phyloP scores from a whole-genome alignment of 441 rosid genomes.

The Erodium moschatum region DNA sequence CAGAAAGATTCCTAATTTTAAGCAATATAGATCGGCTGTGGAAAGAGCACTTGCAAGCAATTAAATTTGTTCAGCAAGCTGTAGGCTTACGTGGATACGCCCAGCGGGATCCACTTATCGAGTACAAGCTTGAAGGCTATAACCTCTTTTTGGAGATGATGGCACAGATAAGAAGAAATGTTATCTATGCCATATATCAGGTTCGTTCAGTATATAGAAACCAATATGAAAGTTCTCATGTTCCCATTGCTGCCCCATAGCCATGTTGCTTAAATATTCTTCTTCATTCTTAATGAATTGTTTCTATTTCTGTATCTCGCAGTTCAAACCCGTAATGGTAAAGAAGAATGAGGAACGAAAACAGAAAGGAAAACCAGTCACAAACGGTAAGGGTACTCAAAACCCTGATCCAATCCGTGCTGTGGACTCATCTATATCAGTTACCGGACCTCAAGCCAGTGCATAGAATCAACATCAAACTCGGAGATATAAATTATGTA shows the following conservation, averaged over 20 bases:
- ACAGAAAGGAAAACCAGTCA: constrained; percentile 35
- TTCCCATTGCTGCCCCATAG: background rate
- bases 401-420: constrained; percentile 37
- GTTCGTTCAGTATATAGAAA: constrained; percentile 23
- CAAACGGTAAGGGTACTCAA: constrained; percentile 37
- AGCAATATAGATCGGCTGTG: constrained; percentile 92
- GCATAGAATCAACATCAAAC: constrained; percentile 25
- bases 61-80: constrained; percentile 93
- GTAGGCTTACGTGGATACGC: constrained; percentile 95
- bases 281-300: background rate
- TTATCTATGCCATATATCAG: constrained; percentile 95
- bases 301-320: constrained; percentile 19
- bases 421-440: constrained; percentile 46
- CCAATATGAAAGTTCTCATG: background rate
- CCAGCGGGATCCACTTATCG: constrained; percentile 91
- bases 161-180: constrained; percentile 95
- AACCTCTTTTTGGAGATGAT: constrained; percentile 94
- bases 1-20: constrained; percentile 76
- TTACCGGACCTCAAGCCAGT: constrained; percentile 41
- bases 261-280: background rate
- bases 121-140: constrained; percentile 92
- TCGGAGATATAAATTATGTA: background rate
- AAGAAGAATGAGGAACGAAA: constrained; percentile 54
- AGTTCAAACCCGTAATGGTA: constrained; percentile 85
- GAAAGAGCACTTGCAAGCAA: constrained; percentile 96